phyloP scores from a whole-genome alignment of 805 yeast species.

The Cephaloascus fragrans region DNA sequence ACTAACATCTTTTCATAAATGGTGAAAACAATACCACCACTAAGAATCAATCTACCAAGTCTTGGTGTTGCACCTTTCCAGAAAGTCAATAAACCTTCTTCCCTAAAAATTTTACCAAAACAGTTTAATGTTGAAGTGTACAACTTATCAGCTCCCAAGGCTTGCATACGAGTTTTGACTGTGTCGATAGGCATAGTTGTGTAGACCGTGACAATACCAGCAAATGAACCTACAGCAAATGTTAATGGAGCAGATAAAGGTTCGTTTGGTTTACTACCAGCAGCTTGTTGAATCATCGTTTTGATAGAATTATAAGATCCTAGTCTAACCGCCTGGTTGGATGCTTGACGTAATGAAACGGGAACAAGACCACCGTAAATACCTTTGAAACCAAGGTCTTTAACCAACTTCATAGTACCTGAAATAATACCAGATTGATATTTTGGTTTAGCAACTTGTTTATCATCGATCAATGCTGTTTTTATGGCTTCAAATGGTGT shows the following conservation, averaged over 20 bases:
- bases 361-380: constrained; percentile 86
- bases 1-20: constrained; percentile 85
- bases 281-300: constrained; percentile 60
- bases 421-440: constrained; percentile 56
- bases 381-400: constrained; percentile 76
- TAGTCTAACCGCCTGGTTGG: constrained; percentile 88
- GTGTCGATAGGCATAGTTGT: constrained; percentile 95
- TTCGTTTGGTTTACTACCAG: constrained; percentile 54
- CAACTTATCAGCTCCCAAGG: constrained; percentile 62
- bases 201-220: constrained; percentile 85
- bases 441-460: constrained; percentile 63
- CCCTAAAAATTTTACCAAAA: constrained; percentile 65
- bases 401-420: constrained; percentile 56
- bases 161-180: constrained; percentile 95
- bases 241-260: constrained; percentile 76
- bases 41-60: constrained; percentile 79
- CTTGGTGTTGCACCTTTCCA: constrained; percentile 99
- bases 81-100: constrained; percentile 84
- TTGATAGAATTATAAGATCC: constrained; percentile 91
- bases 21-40: constrained; percentile 97
- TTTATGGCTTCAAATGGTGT: constrained; percentile 97
- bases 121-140: constrained; percentile 77
- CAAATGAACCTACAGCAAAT: constrained; percentile 81
- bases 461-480: constrained; percentile 92
- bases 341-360: constrained; percentile 90